Base-by-base conservation (phyloP, 108 stramenopile species). In the Nitzschia sp. region DNA sequence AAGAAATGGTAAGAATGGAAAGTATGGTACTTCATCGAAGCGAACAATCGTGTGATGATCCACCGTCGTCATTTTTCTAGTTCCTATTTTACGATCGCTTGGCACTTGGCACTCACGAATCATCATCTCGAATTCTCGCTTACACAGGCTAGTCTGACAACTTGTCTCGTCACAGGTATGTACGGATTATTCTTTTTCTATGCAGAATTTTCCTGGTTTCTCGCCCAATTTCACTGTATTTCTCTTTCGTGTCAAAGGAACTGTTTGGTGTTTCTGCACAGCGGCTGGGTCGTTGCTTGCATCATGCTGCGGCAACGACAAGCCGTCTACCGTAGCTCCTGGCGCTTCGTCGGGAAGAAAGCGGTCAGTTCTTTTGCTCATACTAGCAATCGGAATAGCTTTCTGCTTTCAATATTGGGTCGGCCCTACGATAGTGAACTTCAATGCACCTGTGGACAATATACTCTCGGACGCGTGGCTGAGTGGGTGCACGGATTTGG, bases 271-370 rank as follows among this genome's bases (percentile, higher is more conserved):
- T 71, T 88, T 85, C 74, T 85, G 93, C 65, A 77, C 84, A 31
- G 93, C 93, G 30, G 61, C 82, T 17, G 66, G 79, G 11, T 89
- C 87, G 1, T 69, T 94, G 17, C 72, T 85, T 29, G 53, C 69
- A 17, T 68, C 86, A 0, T 94, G 93, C 70, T 89, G 85, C 45
- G 93, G 93, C 15, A 94, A 91, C 55, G 93, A 94, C 77, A 94
- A 94, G 58, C 79, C 88, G 26, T 91, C 90, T 17, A 68, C 79
- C 9, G 54, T 77, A 16, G 80, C 89, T 2, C 90, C 90, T 0
- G 73, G 86, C 36, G 83, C 84, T 1, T 79, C 75, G 3, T 91
- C 91, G 21, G 92, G 96, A 50, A 84, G 94, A 11, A 91, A 89
- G 73, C 74, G 89, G 45, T 85, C 84, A 23, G 89, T 88, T 8